A percentile compares a stretch with the other conserved stretches of the same genome.
phyloP scores from a whole-genome alignment of 208 protist species.

The Porcisia deanei region DNA sequence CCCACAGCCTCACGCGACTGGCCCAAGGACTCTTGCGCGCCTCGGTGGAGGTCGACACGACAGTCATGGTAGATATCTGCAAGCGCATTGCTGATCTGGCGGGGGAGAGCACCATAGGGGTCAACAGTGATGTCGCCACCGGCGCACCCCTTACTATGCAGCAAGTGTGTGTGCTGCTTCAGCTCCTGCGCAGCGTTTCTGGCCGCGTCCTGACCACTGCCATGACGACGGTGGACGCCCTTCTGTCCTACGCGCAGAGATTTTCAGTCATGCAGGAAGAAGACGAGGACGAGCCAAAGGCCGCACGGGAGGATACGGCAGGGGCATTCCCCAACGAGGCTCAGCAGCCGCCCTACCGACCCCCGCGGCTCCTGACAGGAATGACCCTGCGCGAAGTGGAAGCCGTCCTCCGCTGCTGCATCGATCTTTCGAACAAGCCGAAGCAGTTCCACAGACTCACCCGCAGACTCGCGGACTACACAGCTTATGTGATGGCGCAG shows the following conservation, averaged over 20 bases:
- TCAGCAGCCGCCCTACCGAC: background rate
- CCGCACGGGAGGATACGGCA: background rate
- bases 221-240: conserved; percentile 37
- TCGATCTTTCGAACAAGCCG: conserved; percentile 34
- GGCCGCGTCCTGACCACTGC: conserved; percentile 14
- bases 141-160: conserved; percentile 16
- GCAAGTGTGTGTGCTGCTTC: conserved; percentile 33
- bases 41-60: conserved; percentile 56
- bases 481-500: conserved; percentile 9
- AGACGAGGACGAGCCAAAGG: background rate
- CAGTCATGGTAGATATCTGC: conserved; percentile 34
- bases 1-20: conserved; percentile 39
- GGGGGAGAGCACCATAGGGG: background rate
- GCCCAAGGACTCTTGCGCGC: conserved; percentile 48
- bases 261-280: conserved; percentile 2
- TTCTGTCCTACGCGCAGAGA: conserved; percentile 32
- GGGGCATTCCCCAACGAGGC: too few species aligned
- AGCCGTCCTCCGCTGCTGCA: conserved; percentile 30
- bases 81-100: conserved; percentile 28
- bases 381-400: conserved; percentile 28
- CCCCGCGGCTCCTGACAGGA: conserved; percentile 7
- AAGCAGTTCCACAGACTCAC: conserved; percentile 22
- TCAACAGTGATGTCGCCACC: background rate
- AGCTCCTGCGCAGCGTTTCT: conserved; percentile 26
- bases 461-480: conserved; percentile 14